phyloP scores from a whole-genome alignment of 2,329 filamentous ascomycete genomes.

The Fusarium sulawesiense region DNA sequence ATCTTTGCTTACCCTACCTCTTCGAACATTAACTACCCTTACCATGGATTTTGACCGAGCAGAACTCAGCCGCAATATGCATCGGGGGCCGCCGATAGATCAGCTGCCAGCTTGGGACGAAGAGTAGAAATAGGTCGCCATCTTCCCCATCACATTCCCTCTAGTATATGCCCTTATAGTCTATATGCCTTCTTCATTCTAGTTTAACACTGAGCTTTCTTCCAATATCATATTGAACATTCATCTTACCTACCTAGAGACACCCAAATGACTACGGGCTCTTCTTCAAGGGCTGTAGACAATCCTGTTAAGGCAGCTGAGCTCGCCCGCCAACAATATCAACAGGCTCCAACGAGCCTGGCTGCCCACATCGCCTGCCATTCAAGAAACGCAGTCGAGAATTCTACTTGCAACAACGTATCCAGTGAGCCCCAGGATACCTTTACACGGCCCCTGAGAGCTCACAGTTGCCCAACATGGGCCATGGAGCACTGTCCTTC shows the following conservation, averaged over 20 bases:
- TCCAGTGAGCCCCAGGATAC: conserved; percentile 10
- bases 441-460: conserved; percentile 48
- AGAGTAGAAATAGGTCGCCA: conserved; percentile 36
- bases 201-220: conserved; percentile 11
- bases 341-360: conserved; percentile 44
- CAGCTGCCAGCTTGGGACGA: conserved; percentile 13
- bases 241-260: not conserved
- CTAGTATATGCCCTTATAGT: not conserved
- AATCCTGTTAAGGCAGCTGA: conserved; percentile 51
- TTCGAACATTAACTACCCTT: not conserved
- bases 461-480: conserved; percentile 38
- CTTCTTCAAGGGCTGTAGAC: conserved; percentile 46
- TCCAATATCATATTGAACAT: conserved; percentile 23
- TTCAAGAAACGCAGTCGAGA: conserved; percentile 39
- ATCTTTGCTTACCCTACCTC: conserved; percentile 26
- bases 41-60: conserved; percentile 41
- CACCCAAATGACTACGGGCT: conserved; percentile 34
- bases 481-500: conserved; percentile 30
- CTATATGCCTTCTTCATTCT: not conserved
- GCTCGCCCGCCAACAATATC: conserved; percentile 50
- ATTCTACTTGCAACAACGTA: conserved; percentile 11
- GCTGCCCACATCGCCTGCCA: conserved; percentile 23
- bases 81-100: conserved; percentile 40
- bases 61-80: conserved; percentile 40
- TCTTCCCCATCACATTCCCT: conserved; percentile 3